These are phyloP conservation scores for Kernera saxatilis DNA, from an alignment of 345 rosid species.

Conservation along the genomic window DNA sequence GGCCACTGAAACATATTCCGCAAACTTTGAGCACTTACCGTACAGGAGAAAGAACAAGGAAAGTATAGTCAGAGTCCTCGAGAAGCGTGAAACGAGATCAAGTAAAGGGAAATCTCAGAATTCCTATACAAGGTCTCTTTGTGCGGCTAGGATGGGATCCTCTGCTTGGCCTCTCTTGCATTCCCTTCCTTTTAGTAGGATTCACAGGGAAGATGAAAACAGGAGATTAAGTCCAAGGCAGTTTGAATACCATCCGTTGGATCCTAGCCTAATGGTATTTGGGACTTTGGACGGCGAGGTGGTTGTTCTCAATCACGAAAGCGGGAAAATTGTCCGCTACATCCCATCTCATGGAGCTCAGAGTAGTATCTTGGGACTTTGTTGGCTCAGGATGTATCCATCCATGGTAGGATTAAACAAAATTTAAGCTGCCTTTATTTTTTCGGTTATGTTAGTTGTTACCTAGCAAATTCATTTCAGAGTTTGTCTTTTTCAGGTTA, in stretches of 20 bases:
- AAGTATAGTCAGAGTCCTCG: conserved; percentile 60
- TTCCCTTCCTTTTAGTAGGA: conserved; percentile 45
- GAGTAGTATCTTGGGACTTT: conserved; percentile 87
- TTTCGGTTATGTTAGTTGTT: conserved; percentile 2
- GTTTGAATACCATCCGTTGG: conserved; percentile 88
- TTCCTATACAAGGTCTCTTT: conserved; percentile 68
- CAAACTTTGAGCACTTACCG: conserved; percentile 70
- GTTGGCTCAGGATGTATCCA: conserved; percentile 87
- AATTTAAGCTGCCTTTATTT: neutral
- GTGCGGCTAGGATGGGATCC: conserved; percentile 85
- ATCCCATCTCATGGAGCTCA: conserved; percentile 67
- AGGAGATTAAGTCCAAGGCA: conserved; percentile 77
- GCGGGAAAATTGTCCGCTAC: conserved; percentile 61
- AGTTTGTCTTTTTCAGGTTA: conserved; percentile 48
- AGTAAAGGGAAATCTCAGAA: conserved; percentile 45
- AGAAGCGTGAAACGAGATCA: conserved; percentile 69
- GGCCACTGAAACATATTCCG: conserved; percentile 48
- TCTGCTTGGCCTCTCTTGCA: conserved; percentile 74
- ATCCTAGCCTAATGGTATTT: conserved; percentile 71
- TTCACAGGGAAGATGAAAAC: conserved; percentile 34
- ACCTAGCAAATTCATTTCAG: neutral
- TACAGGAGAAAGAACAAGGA: conserved; percentile 68
- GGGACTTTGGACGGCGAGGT: conserved; percentile 97
- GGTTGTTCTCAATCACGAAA: conserved; percentile 85
- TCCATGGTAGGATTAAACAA: conserved; percentile 48